Evolutionary conservation across 495 filamentous ascomycete species (phyloP).

Genomic region (Penicillium simplicissimum): DNA sequence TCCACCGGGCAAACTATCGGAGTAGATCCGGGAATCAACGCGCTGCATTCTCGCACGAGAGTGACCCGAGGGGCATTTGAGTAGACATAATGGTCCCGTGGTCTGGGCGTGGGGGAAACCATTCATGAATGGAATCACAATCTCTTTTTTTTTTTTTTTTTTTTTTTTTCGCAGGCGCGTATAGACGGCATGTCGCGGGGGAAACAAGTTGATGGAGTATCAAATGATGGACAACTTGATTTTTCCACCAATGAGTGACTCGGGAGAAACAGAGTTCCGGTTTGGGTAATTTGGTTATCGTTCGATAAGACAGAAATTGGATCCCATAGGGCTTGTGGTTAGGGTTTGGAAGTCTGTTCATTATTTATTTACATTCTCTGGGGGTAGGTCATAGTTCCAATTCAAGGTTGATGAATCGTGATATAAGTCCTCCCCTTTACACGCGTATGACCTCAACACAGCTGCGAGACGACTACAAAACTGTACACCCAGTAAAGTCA

Average conservation of each 20-base stretch:
- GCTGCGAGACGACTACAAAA: background rate
- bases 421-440: background rate
- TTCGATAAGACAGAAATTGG: conserved; percentile 4
- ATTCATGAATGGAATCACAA: background rate
- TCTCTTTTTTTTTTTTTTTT: background rate
- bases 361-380: background rate
- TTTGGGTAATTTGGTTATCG: conserved; percentile 7
- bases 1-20: conserved; percentile 11
- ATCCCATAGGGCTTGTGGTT: conserved; percentile 13
- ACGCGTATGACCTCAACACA: background rate
- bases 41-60: conserved; percentile 13
- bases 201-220: background rate
- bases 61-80: background rate
- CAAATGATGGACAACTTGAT: conserved; percentile 1
- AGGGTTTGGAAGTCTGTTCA: conserved; percentile 9
- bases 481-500: background rate
- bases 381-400: background rate
- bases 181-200: background rate
- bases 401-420: background rate
- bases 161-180: background rate
- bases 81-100: background rate
- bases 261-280: conserved; percentile 11
- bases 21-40: conserved; percentile 5
- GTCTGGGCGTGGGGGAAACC: background rate
- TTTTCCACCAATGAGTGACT: conserved; percentile 19